Percentiles rank a stretch among this genome's conserved stretches.
These are phyloP conservation scores for Fusarium albosuccineum DNA, from an alignment of 2,329 filamentous ascomycete species.

Conservation along the genomic window DNA sequence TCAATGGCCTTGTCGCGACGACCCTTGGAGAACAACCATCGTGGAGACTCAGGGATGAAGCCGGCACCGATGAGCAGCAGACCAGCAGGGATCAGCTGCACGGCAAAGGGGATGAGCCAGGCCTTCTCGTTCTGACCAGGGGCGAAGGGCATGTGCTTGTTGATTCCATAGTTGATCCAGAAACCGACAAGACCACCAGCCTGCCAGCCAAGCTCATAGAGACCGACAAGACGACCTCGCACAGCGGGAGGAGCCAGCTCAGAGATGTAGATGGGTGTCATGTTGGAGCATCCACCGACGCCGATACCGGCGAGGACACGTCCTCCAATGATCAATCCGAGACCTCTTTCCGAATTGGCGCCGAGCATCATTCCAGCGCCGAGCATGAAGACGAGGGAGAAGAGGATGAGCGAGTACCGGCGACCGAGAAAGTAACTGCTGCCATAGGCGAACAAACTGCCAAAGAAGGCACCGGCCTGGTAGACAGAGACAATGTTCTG, in stretches of 20 bases:
- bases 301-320: slow-evolving; percentile 74
- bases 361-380: slow-evolving; percentile 81
- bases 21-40: slow-evolving; percentile 76
- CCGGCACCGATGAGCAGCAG: slow-evolving; percentile 70
- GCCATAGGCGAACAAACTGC: slow-evolving; percentile 76
- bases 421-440: slow-evolving; percentile 77
- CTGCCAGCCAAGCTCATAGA: slow-evolving; percentile 77
- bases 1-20: slow-evolving; percentile 69
- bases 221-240: slow-evolving; percentile 73
- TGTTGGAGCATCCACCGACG: slow-evolving; percentile 72
- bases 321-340: slow-evolving; percentile 74
- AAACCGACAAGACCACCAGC: slow-evolving; percentile 73
- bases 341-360: slow-evolving; percentile 69
- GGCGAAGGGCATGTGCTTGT: slow-evolving; percentile 60
- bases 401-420: slow-evolving; percentile 72
- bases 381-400: slow-evolving; percentile 73
- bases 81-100: slow-evolving; percentile 76
- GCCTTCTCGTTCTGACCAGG: slow-evolving; percentile 57
- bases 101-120: slow-evolving; percentile 75
- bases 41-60: slow-evolving; percentile 74
- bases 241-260: slow-evolving; percentile 73
- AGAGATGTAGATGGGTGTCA: slow-evolving; percentile 73
- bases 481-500: slow-evolving; percentile 85
- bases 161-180: slow-evolving; percentile 76
- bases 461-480: slow-evolving; percentile 88